Evolutionary conservation across 73 alveolate genomes (phyloP), one percentile per base, ranked within the genome.

Genomic region (Paramecium bursaria): DNA sequence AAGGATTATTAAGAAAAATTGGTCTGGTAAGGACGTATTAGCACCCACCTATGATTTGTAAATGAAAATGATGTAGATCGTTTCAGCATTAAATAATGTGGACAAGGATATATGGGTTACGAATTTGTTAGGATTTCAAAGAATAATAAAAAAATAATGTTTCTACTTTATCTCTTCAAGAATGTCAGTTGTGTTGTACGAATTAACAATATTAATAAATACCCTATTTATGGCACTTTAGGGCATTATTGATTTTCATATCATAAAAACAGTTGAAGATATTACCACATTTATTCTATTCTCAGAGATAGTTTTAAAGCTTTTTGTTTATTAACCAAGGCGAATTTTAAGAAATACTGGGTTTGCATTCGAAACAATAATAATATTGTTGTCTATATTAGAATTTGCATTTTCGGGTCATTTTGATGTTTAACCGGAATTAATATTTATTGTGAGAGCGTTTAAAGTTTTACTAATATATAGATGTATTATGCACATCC

Each of bases 21-120:
- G 76, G 76, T 57, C 76, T 2, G 76, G 76, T n/a, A 57, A 57
- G 13, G 33, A 57, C 33, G 76, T 57, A 10, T 26, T 57, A 30
- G 17, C 33, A 2, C 21, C 48, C 17, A 30, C 76, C 14, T 13
- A 27, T 29, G 1, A 5, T n/a, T 27, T 30, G 9, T 23, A 30
- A 2, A 3, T 23, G 15, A 57, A 57, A 57, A 30, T 57, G 13
- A 50, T 17, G 17, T 48, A 9, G 21, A 57, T 57, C 11, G 27
- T 57, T 30, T 30, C 13, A 57, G 33, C 51, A 14, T 31, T 57
- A 2, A 57, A 57, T 57, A 1, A 57, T 23, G 33, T 19, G 17
- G 76, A 57, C 4, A 30, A 30, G 17, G 76, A 57, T 1, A 57
- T 57, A 5, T 57, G 76, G 76, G 30, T 26, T 0, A 57, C 3